Evolutionary conservation across 345 rosid species (phyloP).

Genomic region (Eutrema yunnanense): DNA sequence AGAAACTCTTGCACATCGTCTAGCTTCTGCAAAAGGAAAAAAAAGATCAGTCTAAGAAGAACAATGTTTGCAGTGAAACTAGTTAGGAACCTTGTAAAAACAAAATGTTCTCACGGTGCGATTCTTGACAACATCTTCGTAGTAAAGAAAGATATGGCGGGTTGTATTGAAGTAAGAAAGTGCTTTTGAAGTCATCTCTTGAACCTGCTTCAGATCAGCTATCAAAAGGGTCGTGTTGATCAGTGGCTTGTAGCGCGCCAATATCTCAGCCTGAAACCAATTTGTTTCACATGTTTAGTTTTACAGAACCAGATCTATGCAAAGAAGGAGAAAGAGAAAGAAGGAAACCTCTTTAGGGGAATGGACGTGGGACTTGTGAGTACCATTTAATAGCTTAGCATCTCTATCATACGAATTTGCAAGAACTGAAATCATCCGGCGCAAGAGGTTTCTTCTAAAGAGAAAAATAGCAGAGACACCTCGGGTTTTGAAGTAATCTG

Average conservation of each 20-base stretch:
- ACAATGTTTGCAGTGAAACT: neutral
- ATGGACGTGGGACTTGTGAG: slow-evolving; percentile 97
- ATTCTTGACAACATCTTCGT: slow-evolving; percentile 86
- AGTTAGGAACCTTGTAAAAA: neutral
- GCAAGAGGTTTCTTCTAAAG: slow-evolving; percentile 86
- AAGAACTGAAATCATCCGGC: slow-evolving; percentile 86
- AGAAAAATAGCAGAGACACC: slow-evolving; percentile 90
- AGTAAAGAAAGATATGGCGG: slow-evolving; percentile 72
- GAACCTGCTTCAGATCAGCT: slow-evolving; percentile 57
- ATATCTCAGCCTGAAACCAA: slow-evolving; percentile 78
- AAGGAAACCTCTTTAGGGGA: slow-evolving; percentile 66
- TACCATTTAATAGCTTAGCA: slow-evolving; percentile 75
- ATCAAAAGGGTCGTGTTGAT: slow-evolving; percentile 62
- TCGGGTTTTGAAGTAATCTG: slow-evolving; percentile 71
- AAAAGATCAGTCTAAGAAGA: neutral
- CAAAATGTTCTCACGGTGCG: slow-evolving; percentile 51
- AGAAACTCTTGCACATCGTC: slow-evolving; percentile 74
- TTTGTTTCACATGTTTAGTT: slow-evolving; percentile 8
- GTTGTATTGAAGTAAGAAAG: slow-evolving; percentile 77
- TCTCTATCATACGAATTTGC: slow-evolving; percentile 90
- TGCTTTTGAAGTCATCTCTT: slow-evolving; percentile 64
- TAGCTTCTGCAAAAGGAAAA: slow-evolving; percentile 47
- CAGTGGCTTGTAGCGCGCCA: slow-evolving; percentile 80
- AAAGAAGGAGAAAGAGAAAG: neutral
- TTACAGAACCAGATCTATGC: neutral